Evolutionary conservation across 2,329 filamentous ascomycete species (phyloP), one percentile per base, ranked within the genome.

Genomic region (Myrmaecium sp.): DNA sequence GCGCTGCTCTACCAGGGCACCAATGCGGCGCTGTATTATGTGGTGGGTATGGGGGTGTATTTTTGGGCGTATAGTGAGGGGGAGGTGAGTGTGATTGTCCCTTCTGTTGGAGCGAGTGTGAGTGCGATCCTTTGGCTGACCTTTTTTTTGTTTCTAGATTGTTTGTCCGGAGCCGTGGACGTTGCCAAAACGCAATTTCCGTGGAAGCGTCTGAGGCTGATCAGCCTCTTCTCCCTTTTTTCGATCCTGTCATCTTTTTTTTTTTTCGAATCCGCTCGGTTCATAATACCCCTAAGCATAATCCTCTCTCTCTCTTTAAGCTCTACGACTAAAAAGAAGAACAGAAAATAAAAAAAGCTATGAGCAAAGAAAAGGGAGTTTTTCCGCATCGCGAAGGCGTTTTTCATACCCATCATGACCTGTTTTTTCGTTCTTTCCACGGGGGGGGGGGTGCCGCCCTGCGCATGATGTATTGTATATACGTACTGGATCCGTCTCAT

Each of bases 41-140:
- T 91, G 14, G 68, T 94, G 34, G 86, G 76, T 12, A 74, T 91
- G 57, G 63, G 60, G 5, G 74, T 89, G 9, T 98, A 95, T 54
- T 93, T 95, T 43, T 94, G 84, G 84, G 89, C 81, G 1, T 95
- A 91, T 44, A 89, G 77, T 43, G 86, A 98, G 54, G 89, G 89
- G 54, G 89, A 98, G 74, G 84, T 93, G 55, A 47, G 76, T 60
- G 17, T 16, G 11, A 8, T 10, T 8, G 16, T 17, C 12, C 10
- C 17, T 13, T 27, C 8, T 4, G n/a, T 14, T 10, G 3, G 15
- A 19, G 10, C 14, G 5, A 12, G 14, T 19, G 25, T 10, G 14
- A 11, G 9, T 13, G 16, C 24, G 24, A n/a, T 11, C 5, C 5
- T 2, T 6, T 12, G 29, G 21, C 37, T 43, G 32, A 44, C 34